These are phyloP conservation scores for Adiantum capillusveneris DNA, from an alignment of 75 land plant species.

Conservation along the genomic window DNA sequence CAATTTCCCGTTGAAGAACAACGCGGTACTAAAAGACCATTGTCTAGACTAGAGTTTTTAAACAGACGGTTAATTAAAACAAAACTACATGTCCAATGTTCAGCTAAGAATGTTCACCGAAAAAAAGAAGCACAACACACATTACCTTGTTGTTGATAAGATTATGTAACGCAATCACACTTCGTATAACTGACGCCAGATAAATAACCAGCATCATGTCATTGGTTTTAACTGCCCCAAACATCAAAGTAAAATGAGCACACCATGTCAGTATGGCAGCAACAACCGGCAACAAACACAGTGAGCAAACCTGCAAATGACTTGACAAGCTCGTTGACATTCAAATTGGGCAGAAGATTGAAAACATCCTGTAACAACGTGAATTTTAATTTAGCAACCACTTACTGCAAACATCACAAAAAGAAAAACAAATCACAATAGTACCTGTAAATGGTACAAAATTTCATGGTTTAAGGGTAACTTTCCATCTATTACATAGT, in stretches of 20 bases:
- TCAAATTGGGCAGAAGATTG: conserved; percentile 91
- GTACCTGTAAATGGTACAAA: conserved; percentile 92
- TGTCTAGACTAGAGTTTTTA: too few species aligned
- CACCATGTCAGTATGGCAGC: too few species aligned
- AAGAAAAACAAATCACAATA: not conserved
- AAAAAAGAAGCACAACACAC: not conserved
- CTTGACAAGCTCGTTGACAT: conserved; percentile 81
- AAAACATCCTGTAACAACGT: conserved; percentile 74
- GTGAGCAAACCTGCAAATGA: conserved; percentile 71
- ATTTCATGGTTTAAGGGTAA: conserved; percentile 95
- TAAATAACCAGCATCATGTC: conserved; percentile 99
- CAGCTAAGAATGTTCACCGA: too few species aligned
- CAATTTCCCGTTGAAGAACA: too few species aligned
- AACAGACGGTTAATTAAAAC: too few species aligned
- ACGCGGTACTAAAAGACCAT: too few species aligned
- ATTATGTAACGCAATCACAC: conserved; percentile 96
- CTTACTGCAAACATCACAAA: not conserved
- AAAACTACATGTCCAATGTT: too few species aligned
- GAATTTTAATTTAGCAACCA: not conserved
- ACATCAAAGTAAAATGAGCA: too few species aligned
- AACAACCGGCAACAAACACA: too few species aligned
- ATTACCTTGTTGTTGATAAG: conserved; percentile 95
- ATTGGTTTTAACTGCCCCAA: conserved; percentile 88
- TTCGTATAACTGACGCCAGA: conserved; percentile 89
- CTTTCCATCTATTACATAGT: conserved; percentile 81